phyloP scores from a whole-genome alignment of 305 asterid genomes.

The Ruellia speciosa region DNA sequence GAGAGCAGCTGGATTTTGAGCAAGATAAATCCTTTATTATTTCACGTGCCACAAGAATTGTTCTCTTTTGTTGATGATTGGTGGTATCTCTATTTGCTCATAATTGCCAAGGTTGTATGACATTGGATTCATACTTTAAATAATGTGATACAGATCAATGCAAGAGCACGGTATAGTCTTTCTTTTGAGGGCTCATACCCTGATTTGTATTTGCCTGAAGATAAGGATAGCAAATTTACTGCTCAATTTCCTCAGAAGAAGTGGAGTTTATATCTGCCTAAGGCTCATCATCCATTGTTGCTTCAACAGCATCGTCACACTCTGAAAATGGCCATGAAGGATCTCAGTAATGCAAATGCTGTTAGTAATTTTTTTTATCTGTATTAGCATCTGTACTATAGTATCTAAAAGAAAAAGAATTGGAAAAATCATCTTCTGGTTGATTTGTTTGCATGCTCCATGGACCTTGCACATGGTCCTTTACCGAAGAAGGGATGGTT shows the following conservation, averaged over 20 bases:
- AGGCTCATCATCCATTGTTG: slow-evolving; percentile 78
- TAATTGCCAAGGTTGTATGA: slow-evolving; percentile 9
- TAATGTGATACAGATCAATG: slow-evolving; percentile 57
- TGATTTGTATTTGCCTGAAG: slow-evolving; percentile 61
- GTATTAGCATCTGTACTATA: too few relatives aligned
- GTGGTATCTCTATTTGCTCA: slow-evolving; percentile 1
- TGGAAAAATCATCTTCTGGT: not conserved
- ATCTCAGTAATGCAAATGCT: slow-evolving; percentile 62
- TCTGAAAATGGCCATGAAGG: slow-evolving; percentile 64
- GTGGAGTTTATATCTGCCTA: slow-evolving; percentile 78
- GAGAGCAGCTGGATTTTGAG: too few relatives aligned
- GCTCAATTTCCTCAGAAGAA: slow-evolving; percentile 41
- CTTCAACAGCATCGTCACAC: slow-evolving; percentile 67
- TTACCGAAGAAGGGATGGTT: slow-evolving; percentile 6
- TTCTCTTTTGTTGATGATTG: too few relatives aligned
- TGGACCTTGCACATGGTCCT: slow-evolving; percentile 10
- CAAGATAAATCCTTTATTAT: too few relatives aligned
- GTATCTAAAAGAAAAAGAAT: not conserved
- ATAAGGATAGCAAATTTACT: slow-evolving; percentile 28
- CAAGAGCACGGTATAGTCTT: slow-evolving; percentile 84
- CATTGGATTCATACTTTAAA: slow-evolving; percentile 18
- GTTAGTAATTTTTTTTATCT: slow-evolving; percentile 41
- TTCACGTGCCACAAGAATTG: slow-evolving; percentile 14
- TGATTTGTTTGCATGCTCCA: not conserved
- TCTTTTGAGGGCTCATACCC: slow-evolving; percentile 82